A percentile compares a stretch with the other conserved stretches of the same genome.
Conservation (phyloP, 2,329 filamentous ascomycete species). For the Aspergillus hortae region DNA sequence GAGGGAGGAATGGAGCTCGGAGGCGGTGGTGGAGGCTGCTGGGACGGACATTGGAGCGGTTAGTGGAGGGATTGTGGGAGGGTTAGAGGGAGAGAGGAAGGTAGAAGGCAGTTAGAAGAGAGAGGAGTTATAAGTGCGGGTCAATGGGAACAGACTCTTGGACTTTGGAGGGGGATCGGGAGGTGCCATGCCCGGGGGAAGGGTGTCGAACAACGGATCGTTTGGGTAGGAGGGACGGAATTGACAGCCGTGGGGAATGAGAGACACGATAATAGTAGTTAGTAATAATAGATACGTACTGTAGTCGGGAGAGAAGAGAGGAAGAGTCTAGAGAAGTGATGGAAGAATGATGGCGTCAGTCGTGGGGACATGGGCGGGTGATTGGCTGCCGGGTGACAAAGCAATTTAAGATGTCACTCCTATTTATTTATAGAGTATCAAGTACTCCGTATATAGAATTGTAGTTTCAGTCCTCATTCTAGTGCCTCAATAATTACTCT, state of each 20-base stretch:
- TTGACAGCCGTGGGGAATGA: not conserved
- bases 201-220: too few relatives aligned
- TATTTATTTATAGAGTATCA: too few relatives aligned
- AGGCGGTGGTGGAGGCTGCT: constrained; percentile 11
- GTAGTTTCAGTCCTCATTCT: too few relatives aligned
- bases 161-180: not conserved
- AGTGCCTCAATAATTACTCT: too few relatives aligned
- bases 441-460: too few relatives aligned
- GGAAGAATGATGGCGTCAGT: not conserved
- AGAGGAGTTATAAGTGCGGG: not conserved
- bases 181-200: not conserved
- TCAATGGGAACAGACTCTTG: not conserved
- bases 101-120: not conserved
- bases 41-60: constrained; percentile 15
- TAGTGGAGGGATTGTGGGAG: constrained; percentile 3
- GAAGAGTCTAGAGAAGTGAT: not conserved
- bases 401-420: not conserved
- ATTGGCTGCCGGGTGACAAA: not conserved
- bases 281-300: too few relatives aligned
- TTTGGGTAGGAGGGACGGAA: not conserved
- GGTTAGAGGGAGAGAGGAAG: not conserved
- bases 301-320: too few relatives aligned
- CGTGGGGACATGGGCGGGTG: not conserved
- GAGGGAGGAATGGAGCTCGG: constrained; percentile 31
- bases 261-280: not conserved